phyloP scores from a whole-genome alignment of 2,329 filamentous ascomycete species.

The Microthyrium microscopicum region DNA sequence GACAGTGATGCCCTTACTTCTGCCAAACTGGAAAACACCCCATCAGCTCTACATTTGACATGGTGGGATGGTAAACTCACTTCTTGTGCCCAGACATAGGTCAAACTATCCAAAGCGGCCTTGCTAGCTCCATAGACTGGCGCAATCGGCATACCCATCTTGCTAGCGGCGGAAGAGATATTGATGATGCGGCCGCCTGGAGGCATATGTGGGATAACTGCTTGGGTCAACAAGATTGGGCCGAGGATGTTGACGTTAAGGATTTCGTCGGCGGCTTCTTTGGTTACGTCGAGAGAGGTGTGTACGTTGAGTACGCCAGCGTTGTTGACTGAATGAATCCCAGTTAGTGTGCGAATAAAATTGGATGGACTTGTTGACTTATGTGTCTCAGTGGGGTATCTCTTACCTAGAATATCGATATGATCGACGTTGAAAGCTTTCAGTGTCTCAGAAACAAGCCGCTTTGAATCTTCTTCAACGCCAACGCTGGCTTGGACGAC shows the following conservation, averaged over 20 bases:
- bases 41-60: too few species aligned
- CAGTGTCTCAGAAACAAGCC: slow-evolving; percentile 21
- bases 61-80: too few species aligned
- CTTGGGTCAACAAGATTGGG: slow-evolving; percentile 20
- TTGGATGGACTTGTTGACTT: too few species aligned
- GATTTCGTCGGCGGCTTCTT: slow-evolving; percentile 9
- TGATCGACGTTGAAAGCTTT: slow-evolving; percentile 18
- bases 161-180: slow-evolving; percentile 15
- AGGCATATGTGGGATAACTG: slow-evolving; percentile 21
- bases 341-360: neutral
- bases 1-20: slow-evolving; percentile 25
- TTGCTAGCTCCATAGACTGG: neutral
- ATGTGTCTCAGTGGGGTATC: too few species aligned
- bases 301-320: neutral
- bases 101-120: neutral
- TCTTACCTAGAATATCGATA: slow-evolving; percentile 26
- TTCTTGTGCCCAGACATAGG: neutral
- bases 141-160: slow-evolving; percentile 9
- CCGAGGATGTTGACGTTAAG: slow-evolving; percentile 21
- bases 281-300: neutral
- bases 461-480: slow-evolving; percentile 2
- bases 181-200: slow-evolving; percentile 20
- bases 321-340: slow-evolving; percentile 8
- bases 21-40: slow-evolving; percentile 21
- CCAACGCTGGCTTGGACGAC: slow-evolving; percentile 19